phyloP scores from a whole-genome alignment of 2,329 filamentous ascomycete genomes.

The Ilyonectria mors-panacis region DNA sequence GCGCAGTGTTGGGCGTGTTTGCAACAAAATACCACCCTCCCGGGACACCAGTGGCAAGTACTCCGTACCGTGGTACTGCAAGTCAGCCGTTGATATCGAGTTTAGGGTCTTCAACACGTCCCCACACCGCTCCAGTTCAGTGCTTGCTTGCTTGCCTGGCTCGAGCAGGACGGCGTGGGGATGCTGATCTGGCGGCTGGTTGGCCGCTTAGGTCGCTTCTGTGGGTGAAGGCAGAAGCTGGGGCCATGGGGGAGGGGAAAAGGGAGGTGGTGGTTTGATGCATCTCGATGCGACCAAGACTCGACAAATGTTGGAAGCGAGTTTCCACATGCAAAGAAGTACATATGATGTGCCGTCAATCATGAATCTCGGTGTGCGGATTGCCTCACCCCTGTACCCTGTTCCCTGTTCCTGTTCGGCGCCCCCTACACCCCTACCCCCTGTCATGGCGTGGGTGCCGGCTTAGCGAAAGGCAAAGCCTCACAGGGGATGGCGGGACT shows the following conservation, averaged over 20 bases:
- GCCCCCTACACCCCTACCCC: constrained; percentile 28
- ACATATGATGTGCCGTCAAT: constrained; percentile 23
- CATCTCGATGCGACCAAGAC: neutral
- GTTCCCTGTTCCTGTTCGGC: constrained; percentile 16
- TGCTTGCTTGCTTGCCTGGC: constrained; percentile 10
- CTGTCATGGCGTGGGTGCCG: constrained; percentile 33
- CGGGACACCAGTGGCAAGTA: constrained; percentile 23
- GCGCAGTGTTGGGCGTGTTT: constrained; percentile 19
- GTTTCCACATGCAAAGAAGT: constrained; percentile 15
- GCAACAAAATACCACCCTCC: constrained; percentile 26
- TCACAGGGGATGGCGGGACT: constrained; percentile 29
- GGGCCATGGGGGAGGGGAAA: neutral
- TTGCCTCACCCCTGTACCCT: constrained; percentile 23
- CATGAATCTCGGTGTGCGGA: constrained; percentile 44
- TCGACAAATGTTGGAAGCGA: constrained; percentile 17
- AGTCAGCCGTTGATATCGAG: constrained; percentile 15
- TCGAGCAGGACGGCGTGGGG: neutral
- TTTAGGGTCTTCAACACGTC: constrained; percentile 9
- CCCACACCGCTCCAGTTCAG: constrained; percentile 25
- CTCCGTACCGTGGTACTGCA: neutral
- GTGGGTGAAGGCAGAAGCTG: neutral
- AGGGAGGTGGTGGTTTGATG: neutral
- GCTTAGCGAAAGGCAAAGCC: constrained; percentile 37
- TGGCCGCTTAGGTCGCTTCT: neutral
- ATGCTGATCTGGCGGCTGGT: constrained; percentile 16